Conservation (phyloP, 441 rosid species). For the Erodium chrysanthum region DNA sequence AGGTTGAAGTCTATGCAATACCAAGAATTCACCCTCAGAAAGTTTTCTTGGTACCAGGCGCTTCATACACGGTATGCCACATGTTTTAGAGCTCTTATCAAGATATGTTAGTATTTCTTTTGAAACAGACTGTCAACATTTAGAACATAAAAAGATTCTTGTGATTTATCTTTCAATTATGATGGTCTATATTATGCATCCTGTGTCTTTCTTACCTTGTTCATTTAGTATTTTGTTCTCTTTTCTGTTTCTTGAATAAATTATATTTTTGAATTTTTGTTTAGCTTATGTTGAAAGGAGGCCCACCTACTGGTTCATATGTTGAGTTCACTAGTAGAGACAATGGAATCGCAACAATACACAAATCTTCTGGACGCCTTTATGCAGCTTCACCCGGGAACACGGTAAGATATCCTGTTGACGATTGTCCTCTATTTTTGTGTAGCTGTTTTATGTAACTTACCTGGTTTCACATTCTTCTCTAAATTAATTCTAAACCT, state of each 20-base stretch:
- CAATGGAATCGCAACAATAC: conserved; percentile 48
- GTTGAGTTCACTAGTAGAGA: conserved; percentile 52
- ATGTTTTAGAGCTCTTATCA: too few relatives aligned
- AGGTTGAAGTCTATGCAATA: conserved; percentile 79
- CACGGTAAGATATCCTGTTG: conserved; percentile 46
- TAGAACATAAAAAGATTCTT: conserved; percentile 2
- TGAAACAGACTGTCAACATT: not conserved
- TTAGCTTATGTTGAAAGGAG: conserved; percentile 75
- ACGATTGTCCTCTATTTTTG: not conserved
- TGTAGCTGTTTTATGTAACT: not conserved
- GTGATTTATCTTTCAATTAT: not conserved
- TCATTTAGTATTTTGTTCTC: conserved; percentile 7
- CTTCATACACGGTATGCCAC: conserved; percentile 66
- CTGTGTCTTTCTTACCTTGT: not conserved
- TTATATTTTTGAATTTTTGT: conserved; percentile 13
- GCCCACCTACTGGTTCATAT: conserved; percentile 68
- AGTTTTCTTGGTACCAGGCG: conserved; percentile 81
- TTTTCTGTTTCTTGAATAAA: conserved; percentile 13
- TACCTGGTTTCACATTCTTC: not conserved
- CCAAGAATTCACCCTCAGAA: conserved; percentile 65
- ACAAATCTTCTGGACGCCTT: conserved; percentile 53
- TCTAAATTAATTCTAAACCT: not conserved
- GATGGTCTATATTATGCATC: not conserved
- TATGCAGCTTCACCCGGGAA: conserved; percentile 79
- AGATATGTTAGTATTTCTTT: conserved; percentile 5